Percentiles rank a stretch among this genome's conserved stretches.
These are phyloP conservation scores for Dacryopinax spathularia DNA, from an alignment of 768 basidiomycete genomes.

Conservation along the genomic window DNA sequence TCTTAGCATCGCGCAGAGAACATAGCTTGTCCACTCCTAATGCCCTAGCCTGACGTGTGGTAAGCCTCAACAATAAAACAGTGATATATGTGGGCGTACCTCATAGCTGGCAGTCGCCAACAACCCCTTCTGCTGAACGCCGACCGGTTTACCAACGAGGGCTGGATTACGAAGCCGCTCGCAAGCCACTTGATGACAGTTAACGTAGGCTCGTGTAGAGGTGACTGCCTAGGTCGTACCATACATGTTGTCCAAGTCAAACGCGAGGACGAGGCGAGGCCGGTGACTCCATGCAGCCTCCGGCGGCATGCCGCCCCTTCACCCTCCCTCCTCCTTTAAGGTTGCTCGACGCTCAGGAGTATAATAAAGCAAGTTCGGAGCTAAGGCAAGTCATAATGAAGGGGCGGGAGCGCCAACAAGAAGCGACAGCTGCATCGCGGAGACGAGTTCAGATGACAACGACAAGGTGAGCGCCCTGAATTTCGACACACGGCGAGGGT, in stretches of 20 bases:
- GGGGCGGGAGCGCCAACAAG: too few species aligned
- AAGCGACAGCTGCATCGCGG: too few species aligned
- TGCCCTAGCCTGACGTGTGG: conserved; percentile 8
- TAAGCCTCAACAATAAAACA: neutral
- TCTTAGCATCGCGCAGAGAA: neutral
- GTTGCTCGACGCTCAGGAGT: too few species aligned
- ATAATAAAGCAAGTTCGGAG: too few species aligned
- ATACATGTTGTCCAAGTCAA: conserved; percentile 16
- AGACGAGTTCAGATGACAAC: too few species aligned
- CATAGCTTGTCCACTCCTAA: conserved; percentile 14
- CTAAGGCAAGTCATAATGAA: too few species aligned
- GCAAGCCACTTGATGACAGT: conserved; percentile 3
- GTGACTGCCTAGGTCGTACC: neutral
- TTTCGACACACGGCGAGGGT: too few species aligned
- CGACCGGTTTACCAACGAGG: conserved; percentile 14
- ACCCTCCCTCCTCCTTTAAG: too few species aligned
- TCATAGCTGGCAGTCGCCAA: conserved; percentile 16
- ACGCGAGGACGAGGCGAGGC: conserved; percentile 8
- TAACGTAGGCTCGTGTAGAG: neutral
- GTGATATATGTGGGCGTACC: neutral
- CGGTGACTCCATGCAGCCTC: neutral
- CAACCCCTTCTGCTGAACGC: conserved; percentile 14
- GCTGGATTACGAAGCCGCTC: conserved; percentile 13
- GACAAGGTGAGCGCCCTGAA: too few species aligned
- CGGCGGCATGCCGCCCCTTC: neutral